Conservation (phyloP, 768 basidiomycete genomes). For the Boletus subparvulus region DNA sequence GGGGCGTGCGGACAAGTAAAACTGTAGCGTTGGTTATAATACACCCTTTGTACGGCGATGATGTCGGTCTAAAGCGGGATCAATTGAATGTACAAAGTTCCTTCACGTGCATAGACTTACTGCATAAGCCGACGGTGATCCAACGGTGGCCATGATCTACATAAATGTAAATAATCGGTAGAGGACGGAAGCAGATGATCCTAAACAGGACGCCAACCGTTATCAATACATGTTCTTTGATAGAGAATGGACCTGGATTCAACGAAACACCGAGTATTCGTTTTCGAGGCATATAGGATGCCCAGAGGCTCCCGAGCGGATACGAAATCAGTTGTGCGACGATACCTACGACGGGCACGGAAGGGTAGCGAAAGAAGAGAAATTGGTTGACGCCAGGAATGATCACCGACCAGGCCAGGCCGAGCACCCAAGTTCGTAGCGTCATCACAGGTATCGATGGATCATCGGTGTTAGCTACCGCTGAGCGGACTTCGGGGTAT, state of each 20-base stretch:
- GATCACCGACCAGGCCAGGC: slow-evolving; percentile 66
- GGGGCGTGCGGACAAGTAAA: slow-evolving; percentile 50
- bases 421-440: slow-evolving; percentile 70
- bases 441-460: slow-evolving; percentile 60
- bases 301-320: slow-evolving; percentile 63
- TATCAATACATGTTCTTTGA: slow-evolving; percentile 74
- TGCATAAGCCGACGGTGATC: slow-evolving; percentile 62
- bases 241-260: slow-evolving; percentile 75
- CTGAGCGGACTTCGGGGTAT: slow-evolving; percentile 70
- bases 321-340: slow-evolving; percentile 72
- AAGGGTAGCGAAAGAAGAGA: slow-evolving; percentile 75
- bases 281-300: slow-evolving; percentile 51
- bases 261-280: slow-evolving; percentile 58
- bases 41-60: slow-evolving; percentile 73
- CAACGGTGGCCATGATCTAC: slow-evolving; percentile 57
- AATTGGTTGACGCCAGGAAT: slow-evolving; percentile 70
- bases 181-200: slow-evolving; percentile 28
- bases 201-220: slow-evolving; percentile 42
- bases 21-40: slow-evolving; percentile 61
- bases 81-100: background rate
- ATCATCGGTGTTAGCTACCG: slow-evolving; percentile 72
- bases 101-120: slow-evolving; percentile 27
- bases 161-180: slow-evolving; percentile 25
- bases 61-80: slow-evolving; percentile 51
- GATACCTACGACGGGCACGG: slow-evolving; percentile 58